Evolutionary conservation across 306 rosid genomes (phyloP).

Genomic region (Malus orientalis): DNA sequence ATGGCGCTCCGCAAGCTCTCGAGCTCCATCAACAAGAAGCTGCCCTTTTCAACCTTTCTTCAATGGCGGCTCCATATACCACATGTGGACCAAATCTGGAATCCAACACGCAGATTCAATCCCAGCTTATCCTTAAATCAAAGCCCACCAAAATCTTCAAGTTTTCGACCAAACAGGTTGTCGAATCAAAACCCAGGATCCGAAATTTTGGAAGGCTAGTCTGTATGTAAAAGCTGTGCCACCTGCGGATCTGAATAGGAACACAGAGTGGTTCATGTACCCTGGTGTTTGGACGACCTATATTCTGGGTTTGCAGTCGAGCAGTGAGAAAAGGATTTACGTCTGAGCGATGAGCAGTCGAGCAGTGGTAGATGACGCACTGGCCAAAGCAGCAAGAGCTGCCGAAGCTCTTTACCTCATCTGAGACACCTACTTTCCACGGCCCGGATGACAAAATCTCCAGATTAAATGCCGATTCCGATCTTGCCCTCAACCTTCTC

Average conservation of each 20-base stretch:
- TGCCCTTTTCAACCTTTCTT: slow-evolving; percentile 23
- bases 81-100: slow-evolving; percentile 15
- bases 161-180: background rate
- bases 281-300: slow-evolving; percentile 99
- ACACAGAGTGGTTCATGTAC: slow-evolving; percentile 98
- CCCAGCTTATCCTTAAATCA: slow-evolving; percentile 1
- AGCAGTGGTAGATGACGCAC: too few species aligned
- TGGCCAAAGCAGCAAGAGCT: too few species aligned
- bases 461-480: too few species aligned
- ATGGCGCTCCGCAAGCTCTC: slow-evolving; percentile 70
- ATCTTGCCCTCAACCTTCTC: too few species aligned
- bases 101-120: background rate
- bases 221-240: slow-evolving; percentile 87
- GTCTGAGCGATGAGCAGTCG: too few species aligned
- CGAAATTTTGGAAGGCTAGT: slow-evolving; percentile 50
- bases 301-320: slow-evolving; percentile 32
- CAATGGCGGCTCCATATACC: slow-evolving; percentile 38
- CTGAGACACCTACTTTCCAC: too few species aligned
- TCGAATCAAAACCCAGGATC: background rate
- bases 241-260: slow-evolving; percentile 92
- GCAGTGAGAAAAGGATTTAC: too few species aligned
- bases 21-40: slow-evolving; percentile 28
- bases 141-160: background rate
- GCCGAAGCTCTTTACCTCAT: too few species aligned
- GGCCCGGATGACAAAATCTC: too few species aligned